Evolutionary conservation across 2,329 filamentous ascomycete species (phyloP), one percentile per base, ranked within the genome.

Genomic region (Colletotrichum abscissum): DNA sequence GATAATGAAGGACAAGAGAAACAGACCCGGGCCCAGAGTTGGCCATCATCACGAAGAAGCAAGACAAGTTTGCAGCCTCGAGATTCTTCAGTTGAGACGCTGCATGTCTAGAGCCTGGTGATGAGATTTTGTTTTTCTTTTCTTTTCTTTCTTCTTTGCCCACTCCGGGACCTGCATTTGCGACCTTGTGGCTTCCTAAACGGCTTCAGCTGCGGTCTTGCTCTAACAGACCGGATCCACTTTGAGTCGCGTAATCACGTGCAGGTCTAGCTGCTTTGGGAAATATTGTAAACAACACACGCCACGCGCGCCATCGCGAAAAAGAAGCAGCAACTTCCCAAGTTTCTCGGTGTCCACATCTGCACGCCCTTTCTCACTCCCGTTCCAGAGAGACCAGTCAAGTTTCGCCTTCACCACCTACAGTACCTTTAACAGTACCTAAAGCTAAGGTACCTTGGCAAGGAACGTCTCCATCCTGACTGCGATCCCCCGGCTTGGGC

Each of bases 261-360:
- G 74, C 9, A 1, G 1, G 4, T 16, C 58, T 72, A 73, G 42
- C 74, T 59, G 7, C 7, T 62, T 42, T 19, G 4, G 73, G 74
- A 62, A 75, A 64, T n/a, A 67, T 52, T 56, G 69, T 75, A 75
- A 75, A 75, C 74, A 75, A 75, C 62, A 65, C 66, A 72, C 59
- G 65, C 65, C 57, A 62, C 57, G 73, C 67, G 74, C 73, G 73
- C 63, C 66, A 72, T 67, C 72, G 72, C 72, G 74, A 73, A 72
- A 67, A 56, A 54, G 46, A 28, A 59, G 12, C 19, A 62, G 24
- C 19, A 52, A 55, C 59, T 59, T 35, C 33, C 33, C 33, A 35
- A 12, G 4, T 67, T 42, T 42, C 38, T 60, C 63, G 28, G 49
- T 55, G n/a, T 57, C 67, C 55, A 69, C 66, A n/a, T 64, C 63